Conservation (phyloP, 768 basidiomycete genomes). For the Kwoniella heveanensis region DNA sequence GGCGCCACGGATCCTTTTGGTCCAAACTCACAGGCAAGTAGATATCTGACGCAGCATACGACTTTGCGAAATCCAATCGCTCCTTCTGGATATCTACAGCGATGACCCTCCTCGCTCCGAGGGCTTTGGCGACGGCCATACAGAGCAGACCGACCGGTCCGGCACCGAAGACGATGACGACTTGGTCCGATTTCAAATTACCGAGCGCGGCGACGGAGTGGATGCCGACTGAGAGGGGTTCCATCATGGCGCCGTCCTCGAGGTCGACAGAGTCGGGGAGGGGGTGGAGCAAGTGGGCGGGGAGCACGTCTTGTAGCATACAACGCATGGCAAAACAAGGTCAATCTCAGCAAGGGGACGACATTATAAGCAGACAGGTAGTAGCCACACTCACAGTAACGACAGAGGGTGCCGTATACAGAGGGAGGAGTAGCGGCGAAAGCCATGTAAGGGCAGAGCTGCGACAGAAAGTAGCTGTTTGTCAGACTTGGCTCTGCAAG, state of each 20-base stretch:
- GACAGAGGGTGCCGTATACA: conserved; percentile 76
- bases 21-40: conserved; percentile 48
- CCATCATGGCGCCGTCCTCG: conserved; percentile 97
- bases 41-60: conserved; percentile 77
- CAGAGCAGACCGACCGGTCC: conserved; percentile 78
- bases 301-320: conserved; percentile 59
- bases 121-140: conserved; percentile 91
- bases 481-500: no score
- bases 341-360: neutral
- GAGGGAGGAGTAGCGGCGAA: conserved; percentile 95
- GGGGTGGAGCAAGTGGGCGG: conserved; percentile 68
- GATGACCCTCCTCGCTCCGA: conserved; percentile 81
- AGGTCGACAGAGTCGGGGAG: conserved; percentile 80
- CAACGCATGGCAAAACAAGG: neutral
- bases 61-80: conserved; percentile 82
- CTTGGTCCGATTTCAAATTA: conserved; percentile 62
- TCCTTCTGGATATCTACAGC: conserved; percentile 65
- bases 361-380: no score
- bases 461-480: neutral
- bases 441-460: conserved; percentile 80
- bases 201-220: conserved; percentile 82
- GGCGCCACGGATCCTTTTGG: no score
- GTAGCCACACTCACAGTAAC: conserved; percentile 64
- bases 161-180: conserved; percentile 73
- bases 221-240: conserved; percentile 87